Base-by-base conservation (phyloP, 2,329 filamentous ascomycete genomes). In the Monosporascus sp. region DNA sequence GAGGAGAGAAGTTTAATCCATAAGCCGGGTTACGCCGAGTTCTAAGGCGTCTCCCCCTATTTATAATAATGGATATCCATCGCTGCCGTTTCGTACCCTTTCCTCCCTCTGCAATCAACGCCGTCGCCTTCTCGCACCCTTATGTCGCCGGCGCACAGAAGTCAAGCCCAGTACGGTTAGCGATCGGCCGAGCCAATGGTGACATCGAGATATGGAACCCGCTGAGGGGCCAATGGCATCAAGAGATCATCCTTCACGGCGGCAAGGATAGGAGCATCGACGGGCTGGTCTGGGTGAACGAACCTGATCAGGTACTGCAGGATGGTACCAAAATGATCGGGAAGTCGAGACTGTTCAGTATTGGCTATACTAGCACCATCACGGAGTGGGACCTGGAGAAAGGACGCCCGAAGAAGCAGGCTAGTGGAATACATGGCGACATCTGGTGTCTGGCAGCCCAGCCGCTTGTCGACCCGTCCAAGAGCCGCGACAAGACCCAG, bases 161-260 rank as follows among this genome's bases (percentile, higher is more conserved):
- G 63, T 77, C 80, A 22, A 81, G 78, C 57, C 84, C 79, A 50
- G 79, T 90, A 52, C 85, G 91, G 61, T 82, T 97, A 51, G 94
- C 94, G 2, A 82, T 99, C 63, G 94, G 94, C 55, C 87, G 94
- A 60, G 88, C 90, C 54, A 97, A 97, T 69, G 94, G 94, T 62
- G 90, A 96, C 67, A 94, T 99, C 62, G 94, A 99, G 74, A 91
- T 99, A 60, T 99, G 94, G 94, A 96, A 96, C 70, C 91, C 93
- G 3, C 75, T 86, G 51, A 83, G 82, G 59, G 90, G 89, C 17
- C 77, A 80, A 57, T 99, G 94, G 94, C 82, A 90, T 59, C 94
- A 97, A 69, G 94, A 99, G 75, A 85, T 85, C 39, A 85, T 92
- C 56, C 86, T 97, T 49, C 82, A 83, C 37, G 92, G 93, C 58